Base-by-base conservation (phyloP, 2,329 filamentous ascomycete genomes). In the Aspergillus melleus region DNA sequence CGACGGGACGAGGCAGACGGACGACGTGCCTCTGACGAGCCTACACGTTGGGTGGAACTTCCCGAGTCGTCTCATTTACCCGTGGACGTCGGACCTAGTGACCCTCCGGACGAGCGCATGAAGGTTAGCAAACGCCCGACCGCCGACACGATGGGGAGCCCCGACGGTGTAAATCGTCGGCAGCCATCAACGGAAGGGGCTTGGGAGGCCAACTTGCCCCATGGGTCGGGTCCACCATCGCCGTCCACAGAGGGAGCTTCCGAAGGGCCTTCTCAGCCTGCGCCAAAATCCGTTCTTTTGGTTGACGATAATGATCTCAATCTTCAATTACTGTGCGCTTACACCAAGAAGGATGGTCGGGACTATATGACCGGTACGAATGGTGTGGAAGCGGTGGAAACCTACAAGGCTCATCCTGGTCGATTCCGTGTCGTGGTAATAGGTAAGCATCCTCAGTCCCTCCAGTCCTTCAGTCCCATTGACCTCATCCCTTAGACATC, bases 301-400 rank as follows among this genome's bases (percentile, higher is more conserved):
- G 72, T 74, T 0, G 76, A 79, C 51, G 76, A 78, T 51, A 79
- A 79, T 39, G 16, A 61, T 0, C 68, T 79, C 42, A 79, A 79
- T 20, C 64, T 76, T 10, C 47, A 56, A 10, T 47, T 47, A 6
- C 49, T 54, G 29, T 4, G 30, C 16, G 50, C 54, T 6, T 61
- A 52, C n/a, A 54, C 54, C 9, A 55, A 52, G 30, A 60, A 75
- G 50, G 62, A 67, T 22, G 65, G 65, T 1, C 66, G 69, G 39
- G 57, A 65, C 3, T 72, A 73, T 36, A 61, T 68, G 20, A 70
- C 70, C 1, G 77, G 76, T 9, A 59, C 58, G 6, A 70, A 79
- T 59, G 77, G 77, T 2, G 60, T 65, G n/a, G 63, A 75, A 49
- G 77, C 77, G 6, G 47, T 56, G 2, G 29, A 61, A 22, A 44